Percentiles rank a stretch among this genome's conserved stretches.
phyloP scores from a whole-genome alignment of 768 basidiomycete genomes.

The Coprinopsis marcescibilis region DNA sequence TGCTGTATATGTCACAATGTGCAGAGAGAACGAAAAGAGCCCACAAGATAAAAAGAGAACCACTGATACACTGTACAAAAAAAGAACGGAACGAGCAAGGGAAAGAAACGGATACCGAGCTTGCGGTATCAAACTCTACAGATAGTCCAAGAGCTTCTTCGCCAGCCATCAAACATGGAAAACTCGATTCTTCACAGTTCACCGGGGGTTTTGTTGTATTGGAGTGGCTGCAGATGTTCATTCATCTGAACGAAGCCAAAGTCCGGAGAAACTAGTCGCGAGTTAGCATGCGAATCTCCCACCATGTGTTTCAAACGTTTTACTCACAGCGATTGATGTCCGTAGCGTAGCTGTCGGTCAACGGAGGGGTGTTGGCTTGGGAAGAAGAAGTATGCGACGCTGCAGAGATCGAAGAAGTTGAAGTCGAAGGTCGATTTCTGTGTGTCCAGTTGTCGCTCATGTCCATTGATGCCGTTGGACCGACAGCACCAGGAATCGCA shows the following conservation, averaged over 20 bases:
- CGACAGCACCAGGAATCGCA: slow-evolving; percentile 44
- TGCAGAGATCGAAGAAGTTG: slow-evolving; percentile 70
- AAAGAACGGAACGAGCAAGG: not conserved
- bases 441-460: slow-evolving; percentile 43
- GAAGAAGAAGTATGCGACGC: slow-evolving; percentile 74
- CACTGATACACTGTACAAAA: not conserved
- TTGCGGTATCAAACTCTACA: slow-evolving; percentile 2
- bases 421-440: slow-evolving; percentile 67
- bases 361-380: slow-evolving; percentile 77
- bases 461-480: slow-evolving; percentile 38
- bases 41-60: slow-evolving; percentile 10
- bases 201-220: slow-evolving; percentile 53
- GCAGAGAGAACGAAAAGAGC: slow-evolving; percentile 2
- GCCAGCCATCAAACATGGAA: not conserved
- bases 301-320: not conserved
- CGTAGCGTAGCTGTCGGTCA: slow-evolving; percentile 63
- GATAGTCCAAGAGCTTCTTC: slow-evolving; percentile 3
- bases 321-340: slow-evolving; percentile 83
- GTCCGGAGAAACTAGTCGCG: slow-evolving; percentile 62
- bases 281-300: slow-evolving; percentile 13
- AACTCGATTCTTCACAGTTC: slow-evolving; percentile 40
- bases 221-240: slow-evolving; percentile 56
- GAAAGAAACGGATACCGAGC: slow-evolving; percentile 4
- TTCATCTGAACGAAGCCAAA: slow-evolving; percentile 82
- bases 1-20: not conserved